Conservation (phyloP, 305 asterid species). For the Solanum hybrid region DNA sequence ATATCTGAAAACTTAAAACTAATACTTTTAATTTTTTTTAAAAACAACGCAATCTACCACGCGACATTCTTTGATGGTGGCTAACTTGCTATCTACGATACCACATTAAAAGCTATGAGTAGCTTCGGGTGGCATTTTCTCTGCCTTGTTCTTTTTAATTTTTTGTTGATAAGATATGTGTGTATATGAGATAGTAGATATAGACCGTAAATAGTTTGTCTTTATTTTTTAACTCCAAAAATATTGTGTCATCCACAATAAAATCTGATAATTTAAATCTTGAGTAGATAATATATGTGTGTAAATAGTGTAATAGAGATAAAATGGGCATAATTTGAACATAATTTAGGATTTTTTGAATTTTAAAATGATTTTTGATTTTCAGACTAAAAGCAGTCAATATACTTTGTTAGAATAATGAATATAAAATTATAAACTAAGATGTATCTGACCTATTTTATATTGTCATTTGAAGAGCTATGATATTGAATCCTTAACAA, state of each 20-base stretch:
- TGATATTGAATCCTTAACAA: background rate
- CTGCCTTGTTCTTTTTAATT: background rate
- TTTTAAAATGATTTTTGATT: background rate
- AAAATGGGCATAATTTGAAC: background rate
- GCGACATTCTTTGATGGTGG: too few species aligned
- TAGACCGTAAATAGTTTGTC: background rate
- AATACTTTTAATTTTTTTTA: too few species aligned
- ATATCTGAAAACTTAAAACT: too few species aligned
- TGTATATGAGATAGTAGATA: background rate
- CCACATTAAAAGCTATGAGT: background rate
- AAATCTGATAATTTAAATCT: background rate
- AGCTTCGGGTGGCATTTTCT: background rate
- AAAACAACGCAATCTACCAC: background rate
- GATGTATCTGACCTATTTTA: background rate
- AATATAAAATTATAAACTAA: background rate
- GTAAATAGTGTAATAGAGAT: background rate
- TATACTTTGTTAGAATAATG: background rate
- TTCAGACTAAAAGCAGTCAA: background rate
- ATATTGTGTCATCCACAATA: background rate
- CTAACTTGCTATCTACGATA: background rate
- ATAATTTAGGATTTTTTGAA: background rate
- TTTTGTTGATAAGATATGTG: background rate
- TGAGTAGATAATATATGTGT: background rate
- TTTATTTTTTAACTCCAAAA: background rate
- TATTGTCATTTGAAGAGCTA: background rate